A percentile compares a stretch with the other conserved stretches of the same genome.
phyloP scores from a whole-genome alignment of 345 rosid genomes.

The Lumnitzera racemosa region DNA sequence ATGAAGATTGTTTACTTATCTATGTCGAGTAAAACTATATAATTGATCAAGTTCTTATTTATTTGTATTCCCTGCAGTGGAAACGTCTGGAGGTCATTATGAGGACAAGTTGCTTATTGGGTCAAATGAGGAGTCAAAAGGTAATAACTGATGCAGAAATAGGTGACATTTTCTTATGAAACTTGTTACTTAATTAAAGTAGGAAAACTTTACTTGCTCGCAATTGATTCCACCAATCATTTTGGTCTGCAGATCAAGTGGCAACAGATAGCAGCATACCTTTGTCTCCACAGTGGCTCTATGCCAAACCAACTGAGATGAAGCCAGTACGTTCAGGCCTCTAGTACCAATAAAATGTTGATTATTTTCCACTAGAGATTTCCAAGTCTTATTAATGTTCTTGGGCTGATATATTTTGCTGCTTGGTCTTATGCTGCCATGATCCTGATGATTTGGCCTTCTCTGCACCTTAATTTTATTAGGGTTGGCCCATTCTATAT shows the following conservation, averaged over 20 bases:
- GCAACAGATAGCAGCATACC: slow-evolving; percentile 79
- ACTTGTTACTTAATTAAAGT: neutral
- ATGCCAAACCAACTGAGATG: slow-evolving; percentile 58
- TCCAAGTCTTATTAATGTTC: neutral
- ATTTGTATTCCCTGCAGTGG: slow-evolving; percentile 24
- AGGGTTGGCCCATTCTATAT: too few species aligned
- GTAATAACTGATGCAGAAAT: slow-evolving; percentile 11
- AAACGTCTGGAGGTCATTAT: slow-evolving; percentile 29
- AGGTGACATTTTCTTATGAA: neutral
- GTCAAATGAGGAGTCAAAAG: slow-evolving; percentile 38
- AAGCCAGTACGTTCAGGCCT: slow-evolving; percentile 31
- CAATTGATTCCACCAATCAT: slow-evolving; percentile 6
- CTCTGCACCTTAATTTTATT: too few species aligned
- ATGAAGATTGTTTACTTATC: neutral
- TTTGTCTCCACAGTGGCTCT: slow-evolving; percentile 93
- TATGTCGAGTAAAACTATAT: neutral
- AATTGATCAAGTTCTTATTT: neutral
- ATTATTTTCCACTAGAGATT: neutral
- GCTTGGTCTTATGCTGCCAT: too few species aligned
- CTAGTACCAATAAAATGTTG: neutral
- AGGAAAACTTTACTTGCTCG: neutral
- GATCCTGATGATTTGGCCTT: too few species aligned
- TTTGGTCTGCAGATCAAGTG: slow-evolving; percentile 47
- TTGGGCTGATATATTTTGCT: too few species aligned
- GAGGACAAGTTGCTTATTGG: slow-evolving; percentile 31